Evolutionary conservation across 2,329 filamentous ascomycete genomes (phyloP).

Genomic region (Helminthosporium solani): DNA sequence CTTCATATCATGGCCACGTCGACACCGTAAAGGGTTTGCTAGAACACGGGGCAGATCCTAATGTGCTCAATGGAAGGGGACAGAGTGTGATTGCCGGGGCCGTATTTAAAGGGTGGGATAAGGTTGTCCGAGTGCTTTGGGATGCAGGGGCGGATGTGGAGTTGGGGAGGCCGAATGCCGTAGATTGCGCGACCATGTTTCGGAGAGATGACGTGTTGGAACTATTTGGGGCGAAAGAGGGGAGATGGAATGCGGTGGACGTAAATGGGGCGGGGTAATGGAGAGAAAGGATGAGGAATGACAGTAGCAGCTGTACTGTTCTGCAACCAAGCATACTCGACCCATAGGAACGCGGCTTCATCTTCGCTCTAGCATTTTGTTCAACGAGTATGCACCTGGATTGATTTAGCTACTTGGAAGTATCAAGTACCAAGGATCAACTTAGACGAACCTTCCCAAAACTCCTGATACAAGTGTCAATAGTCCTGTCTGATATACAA

Average conservation of each 20-base stretch:
- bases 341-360: too few relatives aligned
- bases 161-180: constrained; percentile 48
- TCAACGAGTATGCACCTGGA: neutral
- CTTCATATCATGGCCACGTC: constrained; percentile 67
- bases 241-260: constrained; percentile 1
- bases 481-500: neutral
- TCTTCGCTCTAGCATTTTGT: too few relatives aligned
- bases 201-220: constrained; percentile 38
- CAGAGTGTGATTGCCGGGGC: constrained; percentile 71
- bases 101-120: constrained; percentile 69
- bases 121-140: constrained; percentile 58
- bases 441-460: neutral
- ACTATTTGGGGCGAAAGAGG: constrained; percentile 30
- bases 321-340: too few relatives aligned
- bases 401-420: neutral
- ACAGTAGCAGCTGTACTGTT: neutral
- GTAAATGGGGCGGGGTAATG: neutral
- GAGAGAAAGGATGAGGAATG: neutral
- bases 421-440: neutral
- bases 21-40: constrained; percentile 62
- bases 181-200: constrained; percentile 52
- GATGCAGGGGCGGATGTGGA: constrained; percentile 46
- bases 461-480: neutral
- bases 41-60: constrained; percentile 64
- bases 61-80: constrained; percentile 65